phyloP scores from a whole-genome alignment of 2,329 filamentous ascomycete genomes.

The Nannizziopsis arthrosporioides region DNA sequence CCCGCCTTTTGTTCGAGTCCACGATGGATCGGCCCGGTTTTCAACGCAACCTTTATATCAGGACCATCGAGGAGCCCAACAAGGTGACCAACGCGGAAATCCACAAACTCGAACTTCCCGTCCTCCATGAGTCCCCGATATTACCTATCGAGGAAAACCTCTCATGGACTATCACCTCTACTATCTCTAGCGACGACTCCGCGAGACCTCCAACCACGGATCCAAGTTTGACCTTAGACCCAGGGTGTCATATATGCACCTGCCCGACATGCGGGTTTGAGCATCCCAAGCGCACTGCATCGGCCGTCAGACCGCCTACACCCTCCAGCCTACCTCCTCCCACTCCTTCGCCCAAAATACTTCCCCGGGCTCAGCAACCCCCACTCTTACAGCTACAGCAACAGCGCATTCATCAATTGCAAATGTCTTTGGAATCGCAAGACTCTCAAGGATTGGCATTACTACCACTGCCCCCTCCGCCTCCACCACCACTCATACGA shows the following conservation, averaged over 20 bases:
- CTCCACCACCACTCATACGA: background rate
- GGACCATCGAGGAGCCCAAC: conserved; percentile 1
- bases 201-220: background rate
- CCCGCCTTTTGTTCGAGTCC: background rate
- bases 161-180: background rate
- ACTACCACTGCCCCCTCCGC: background rate
- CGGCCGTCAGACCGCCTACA: background rate
- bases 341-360: background rate
- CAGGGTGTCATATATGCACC: background rate
- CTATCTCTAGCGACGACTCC: background rate
- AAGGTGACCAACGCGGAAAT: background rate
- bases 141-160: background rate
- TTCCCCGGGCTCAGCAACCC: background rate
- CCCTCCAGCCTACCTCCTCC: background rate
- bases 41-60: conserved; percentile 3
- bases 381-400: background rate
- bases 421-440: background rate
- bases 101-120: background rate
- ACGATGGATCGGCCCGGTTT: background rate
- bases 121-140: background rate
- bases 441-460: background rate
- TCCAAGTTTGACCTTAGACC: background rate
- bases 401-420: background rate
- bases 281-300: background rate
- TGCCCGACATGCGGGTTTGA: conserved; percentile 4